These are phyloP conservation scores for Eustoma russellianum DNA, from an alignment of 257 asterid genomes.

Conservation along the genomic window DNA sequence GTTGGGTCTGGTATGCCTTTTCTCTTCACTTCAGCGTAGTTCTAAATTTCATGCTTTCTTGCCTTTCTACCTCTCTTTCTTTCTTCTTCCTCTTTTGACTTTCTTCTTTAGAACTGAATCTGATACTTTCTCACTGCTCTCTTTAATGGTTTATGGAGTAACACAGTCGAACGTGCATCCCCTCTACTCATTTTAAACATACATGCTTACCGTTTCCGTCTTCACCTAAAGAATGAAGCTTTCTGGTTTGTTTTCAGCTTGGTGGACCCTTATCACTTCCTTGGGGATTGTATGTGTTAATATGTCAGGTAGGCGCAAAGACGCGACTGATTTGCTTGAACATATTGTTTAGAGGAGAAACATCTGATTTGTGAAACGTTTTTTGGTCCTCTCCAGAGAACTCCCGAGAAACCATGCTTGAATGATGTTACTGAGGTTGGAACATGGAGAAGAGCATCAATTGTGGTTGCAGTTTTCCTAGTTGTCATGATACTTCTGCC, in stretches of 20 bases:
- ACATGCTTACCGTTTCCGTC: no score
- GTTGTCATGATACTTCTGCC: slow-evolving; percentile 82
- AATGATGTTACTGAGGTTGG: slow-evolving; percentile 95
- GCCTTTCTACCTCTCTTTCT: no score
- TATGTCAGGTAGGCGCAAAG: slow-evolving; percentile 65
- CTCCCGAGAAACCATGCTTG: slow-evolving; percentile 87
- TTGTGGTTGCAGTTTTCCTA: slow-evolving; percentile 38
- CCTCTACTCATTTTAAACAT: no score
- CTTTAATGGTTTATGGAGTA: no score
- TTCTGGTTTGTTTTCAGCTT: slow-evolving; percentile 50
- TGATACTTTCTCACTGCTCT: no score
- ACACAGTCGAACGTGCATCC: no score
- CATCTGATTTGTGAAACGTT: no score
- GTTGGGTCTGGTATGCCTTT: slow-evolving; percentile 55
- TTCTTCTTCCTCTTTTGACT: no score
- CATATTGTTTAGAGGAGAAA: not conserved
- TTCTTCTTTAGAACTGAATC: no score
- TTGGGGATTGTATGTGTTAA: slow-evolving; percentile 94
- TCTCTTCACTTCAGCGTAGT: not conserved
- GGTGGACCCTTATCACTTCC: slow-evolving; percentile 98
- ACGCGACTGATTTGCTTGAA: not conserved
- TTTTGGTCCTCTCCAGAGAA: slow-evolving; percentile 68
- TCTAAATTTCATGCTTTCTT: no score
- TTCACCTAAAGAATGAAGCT: no score
- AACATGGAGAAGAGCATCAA: slow-evolving; percentile 56